Evolutionary conservation across 164 flowering plant genomes (phyloP).

Genomic region (Tetracentron sinense): DNA sequence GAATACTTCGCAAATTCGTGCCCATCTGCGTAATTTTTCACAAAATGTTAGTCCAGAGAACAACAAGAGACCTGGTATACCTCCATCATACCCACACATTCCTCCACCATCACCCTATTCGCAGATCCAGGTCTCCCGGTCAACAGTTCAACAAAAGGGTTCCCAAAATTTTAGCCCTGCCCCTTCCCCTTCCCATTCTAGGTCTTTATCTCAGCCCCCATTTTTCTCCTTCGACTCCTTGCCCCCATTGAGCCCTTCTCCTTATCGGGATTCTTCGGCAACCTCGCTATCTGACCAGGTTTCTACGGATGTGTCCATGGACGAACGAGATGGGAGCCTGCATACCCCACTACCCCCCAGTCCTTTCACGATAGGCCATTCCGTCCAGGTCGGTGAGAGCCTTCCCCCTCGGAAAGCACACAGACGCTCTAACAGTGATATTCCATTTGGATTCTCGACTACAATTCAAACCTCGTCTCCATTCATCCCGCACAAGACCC

Average conservation of each 20-base stretch:
- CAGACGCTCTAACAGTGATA: conserved; percentile 87
- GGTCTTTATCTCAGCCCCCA: conserved; percentile 85
- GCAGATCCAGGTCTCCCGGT: conserved; percentile 48
- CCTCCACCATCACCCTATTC: conserved; percentile 80
- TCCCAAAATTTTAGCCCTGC: conserved; percentile 40
- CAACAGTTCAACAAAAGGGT: conserved; percentile 34
- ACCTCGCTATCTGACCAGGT: conserved; percentile 36
- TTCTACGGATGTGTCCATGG: conserved; percentile 64
- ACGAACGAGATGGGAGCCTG: conserved; percentile 47
- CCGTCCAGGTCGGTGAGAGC: conserved; percentile 44
- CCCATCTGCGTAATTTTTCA: conserved; percentile 43
- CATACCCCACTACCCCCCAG: conserved; percentile 27
- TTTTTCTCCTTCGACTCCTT: conserved; percentile 70
- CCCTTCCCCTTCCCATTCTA: conserved; percentile 54
- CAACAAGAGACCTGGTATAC: conserved; percentile 63
- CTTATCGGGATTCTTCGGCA: conserved; percentile 49
- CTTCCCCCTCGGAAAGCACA: conserved; percentile 85
- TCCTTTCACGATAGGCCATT: conserved; percentile 26
- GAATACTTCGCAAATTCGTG: conserved; percentile 41
- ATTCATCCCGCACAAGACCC: conserved; percentile 35
- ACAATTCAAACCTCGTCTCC: conserved; percentile 53
- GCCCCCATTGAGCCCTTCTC: conserved; percentile 85
- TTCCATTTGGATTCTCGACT: conserved; percentile 64
- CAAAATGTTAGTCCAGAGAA: conserved; percentile 42
- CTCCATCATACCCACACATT: conserved; percentile 81